These are phyloP conservation scores for Lachnellula subtilissima DNA, from an alignment of 2,329 filamentous ascomycete species.

Conservation along the genomic window DNA sequence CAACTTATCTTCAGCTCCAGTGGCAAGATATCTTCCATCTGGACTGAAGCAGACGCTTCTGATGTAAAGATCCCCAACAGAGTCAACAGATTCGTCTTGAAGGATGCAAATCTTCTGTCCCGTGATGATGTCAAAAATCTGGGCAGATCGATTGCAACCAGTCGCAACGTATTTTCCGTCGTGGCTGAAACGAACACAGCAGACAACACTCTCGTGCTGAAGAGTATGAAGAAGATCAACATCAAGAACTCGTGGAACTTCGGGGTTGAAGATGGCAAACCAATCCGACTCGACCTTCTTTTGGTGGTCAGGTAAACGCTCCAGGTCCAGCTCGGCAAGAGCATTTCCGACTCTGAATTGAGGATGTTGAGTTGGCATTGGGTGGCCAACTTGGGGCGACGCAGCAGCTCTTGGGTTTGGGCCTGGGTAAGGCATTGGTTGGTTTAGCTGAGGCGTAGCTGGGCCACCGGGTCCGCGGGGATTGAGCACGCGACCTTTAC, in stretches of 20 bases:
- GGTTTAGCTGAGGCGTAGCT: conserved; percentile 88
- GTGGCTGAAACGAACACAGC: conserved; percentile 93
- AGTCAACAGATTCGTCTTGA: conserved; percentile 82
- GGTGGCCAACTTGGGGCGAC: conserved; percentile 84
- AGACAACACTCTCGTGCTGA: conserved; percentile 91
- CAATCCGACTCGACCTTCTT: conserved; percentile 90
- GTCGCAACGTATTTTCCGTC: conserved; percentile 96
- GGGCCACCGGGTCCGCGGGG: conserved; percentile 62
- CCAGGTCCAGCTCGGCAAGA: conserved; percentile 80
- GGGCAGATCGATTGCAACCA: conserved; percentile 97
- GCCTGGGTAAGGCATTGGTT: conserved; percentile 79
- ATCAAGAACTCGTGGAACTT: conserved; percentile 82
- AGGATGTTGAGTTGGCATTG: conserved; percentile 61
- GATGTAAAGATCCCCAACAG: conserved; percentile 92
- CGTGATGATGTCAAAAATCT: conserved; percentile 90
- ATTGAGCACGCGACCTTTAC: conserved; percentile 61
- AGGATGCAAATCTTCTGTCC: conserved; percentile 86
- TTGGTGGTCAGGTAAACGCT: conserved; percentile 75
- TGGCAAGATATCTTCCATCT: conserved; percentile 88
- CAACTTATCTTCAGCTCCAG: conserved; percentile 94
- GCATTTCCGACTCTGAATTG: conserved; percentile 58
- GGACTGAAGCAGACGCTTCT: conserved; percentile 98
- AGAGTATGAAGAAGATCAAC: conserved; percentile 93
- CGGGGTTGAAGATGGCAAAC: conserved; percentile 96
- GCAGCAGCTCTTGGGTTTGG: conserved; percentile 61